Conservation (phyloP, 2,329 filamentous ascomycete species). For the Fusarium secorum region DNA sequence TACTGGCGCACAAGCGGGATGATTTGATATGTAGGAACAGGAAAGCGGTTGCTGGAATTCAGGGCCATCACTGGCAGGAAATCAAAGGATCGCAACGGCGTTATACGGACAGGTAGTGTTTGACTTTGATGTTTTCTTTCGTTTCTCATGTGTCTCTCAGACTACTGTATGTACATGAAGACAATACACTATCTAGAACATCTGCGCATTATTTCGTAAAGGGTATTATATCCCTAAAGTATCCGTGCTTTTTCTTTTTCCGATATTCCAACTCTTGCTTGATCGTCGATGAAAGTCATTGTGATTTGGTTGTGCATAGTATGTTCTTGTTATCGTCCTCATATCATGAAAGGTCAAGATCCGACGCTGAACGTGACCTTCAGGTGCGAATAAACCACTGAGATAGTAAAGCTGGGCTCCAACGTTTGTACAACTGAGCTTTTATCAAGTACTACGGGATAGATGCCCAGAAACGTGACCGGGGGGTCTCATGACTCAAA, state of each 20-base stretch:
- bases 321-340: not conserved
- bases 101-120: not conserved
- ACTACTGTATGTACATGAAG: constrained; percentile 1
- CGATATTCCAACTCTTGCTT: not conserved
- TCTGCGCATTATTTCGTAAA: constrained; percentile 12
- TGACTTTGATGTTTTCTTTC: not conserved
- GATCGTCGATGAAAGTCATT: not conserved
- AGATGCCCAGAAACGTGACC: not conserved
- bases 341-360: not conserved
- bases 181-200: not conserved
- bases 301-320: not conserved
- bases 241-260: not conserved
- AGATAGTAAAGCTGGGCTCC: not conserved
- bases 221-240: constrained; percentile 10
- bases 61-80: not conserved
- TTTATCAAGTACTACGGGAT: not conserved
- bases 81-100: not conserved
- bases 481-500: not conserved
- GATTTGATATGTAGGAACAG: not conserved
- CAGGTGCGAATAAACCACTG: accelerated
- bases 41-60: not conserved
- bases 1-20: not conserved
- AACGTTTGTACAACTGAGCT: not conserved
- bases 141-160: not conserved
- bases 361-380: not conserved